Percentiles rank a stretch among this genome's conserved stretches.
These are phyloP conservation scores for Thalassiosira oceanica DNA, from an alignment of 352 stramenopile species.

Conservation along the genomic window DNA sequence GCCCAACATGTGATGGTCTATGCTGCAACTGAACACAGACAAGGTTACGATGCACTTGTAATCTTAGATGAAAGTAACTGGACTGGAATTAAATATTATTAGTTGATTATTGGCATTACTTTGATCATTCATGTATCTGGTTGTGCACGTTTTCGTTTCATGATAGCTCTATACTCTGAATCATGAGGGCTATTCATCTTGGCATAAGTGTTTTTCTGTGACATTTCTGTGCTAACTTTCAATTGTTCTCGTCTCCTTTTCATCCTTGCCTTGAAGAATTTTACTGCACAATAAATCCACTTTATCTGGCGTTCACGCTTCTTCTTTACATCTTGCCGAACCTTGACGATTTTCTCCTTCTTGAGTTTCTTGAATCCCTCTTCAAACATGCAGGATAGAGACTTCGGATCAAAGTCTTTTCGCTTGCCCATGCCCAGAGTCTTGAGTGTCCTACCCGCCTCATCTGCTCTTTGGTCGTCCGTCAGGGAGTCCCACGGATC, in stretches of 20 bases:
- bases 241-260: background rate
- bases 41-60: too few relatives aligned
- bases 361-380: background rate
- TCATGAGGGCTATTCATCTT: background rate
- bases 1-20: too few relatives aligned
- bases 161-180: too few relatives aligned
- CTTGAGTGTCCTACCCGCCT: background rate
- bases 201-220: background rate
- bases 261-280: background rate
- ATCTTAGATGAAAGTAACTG: too few relatives aligned
- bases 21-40: too few relatives aligned
- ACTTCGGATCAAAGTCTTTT: background rate
- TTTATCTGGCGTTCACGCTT: background rate
- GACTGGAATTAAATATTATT: background rate
- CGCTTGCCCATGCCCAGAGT: background rate
- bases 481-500: too few relatives aligned
- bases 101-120: background rate
- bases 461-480: too few relatives aligned
- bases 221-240: background rate
- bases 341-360: background rate
- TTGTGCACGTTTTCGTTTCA: background rate
- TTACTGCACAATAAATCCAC: background rate
- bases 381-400: background rate
- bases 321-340: background rate
- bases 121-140: background rate